A percentile compares a stretch with the other conserved stretches of the same genome.
phyloP scores from a whole-genome alignment of 345 rosid species.

The Firmiana major region DNA sequence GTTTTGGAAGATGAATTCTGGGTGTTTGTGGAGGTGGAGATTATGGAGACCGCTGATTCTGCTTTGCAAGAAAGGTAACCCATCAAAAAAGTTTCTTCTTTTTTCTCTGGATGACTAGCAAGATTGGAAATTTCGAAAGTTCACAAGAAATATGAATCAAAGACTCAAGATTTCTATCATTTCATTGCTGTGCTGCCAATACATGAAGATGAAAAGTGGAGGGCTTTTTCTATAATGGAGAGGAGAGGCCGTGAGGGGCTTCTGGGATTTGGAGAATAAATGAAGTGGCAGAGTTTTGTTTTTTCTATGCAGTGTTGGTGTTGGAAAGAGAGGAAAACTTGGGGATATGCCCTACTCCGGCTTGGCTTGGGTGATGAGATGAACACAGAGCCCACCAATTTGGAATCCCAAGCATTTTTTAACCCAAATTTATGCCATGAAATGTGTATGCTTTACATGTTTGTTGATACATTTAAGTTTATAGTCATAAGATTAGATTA shows the following conservation, averaged over 20 bases:
- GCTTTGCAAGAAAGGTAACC: constrained; percentile 22
- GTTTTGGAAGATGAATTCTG: constrained; percentile 33
- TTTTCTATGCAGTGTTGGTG: not conserved
- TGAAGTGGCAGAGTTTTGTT: not conserved
- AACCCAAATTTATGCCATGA: constrained; percentile 6
- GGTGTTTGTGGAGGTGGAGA: constrained; percentile 10
- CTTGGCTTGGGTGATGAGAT: not conserved
- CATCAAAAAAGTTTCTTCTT: not conserved
- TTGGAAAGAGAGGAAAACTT: not conserved
- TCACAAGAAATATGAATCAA: not conserved
- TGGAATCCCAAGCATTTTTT: constrained; percentile 31
- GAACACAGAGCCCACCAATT: constrained; percentile 23
- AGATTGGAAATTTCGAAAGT: not conserved
- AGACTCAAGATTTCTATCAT: not conserved
- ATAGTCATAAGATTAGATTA: no score
- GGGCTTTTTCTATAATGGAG: no score
- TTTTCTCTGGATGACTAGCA: not conserved
- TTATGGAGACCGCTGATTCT: constrained; percentile 18
- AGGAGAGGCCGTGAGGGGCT: not conserved
- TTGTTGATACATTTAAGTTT: not conserved
- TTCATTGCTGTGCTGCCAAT: not conserved
- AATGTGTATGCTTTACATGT: not conserved
- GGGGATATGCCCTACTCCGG: not conserved
- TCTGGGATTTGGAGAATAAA: no score
- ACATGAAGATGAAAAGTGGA: constrained; percentile 3